Conservation (phyloP, 257 asterid species). For the Plectranthus barbatus region DNA sequence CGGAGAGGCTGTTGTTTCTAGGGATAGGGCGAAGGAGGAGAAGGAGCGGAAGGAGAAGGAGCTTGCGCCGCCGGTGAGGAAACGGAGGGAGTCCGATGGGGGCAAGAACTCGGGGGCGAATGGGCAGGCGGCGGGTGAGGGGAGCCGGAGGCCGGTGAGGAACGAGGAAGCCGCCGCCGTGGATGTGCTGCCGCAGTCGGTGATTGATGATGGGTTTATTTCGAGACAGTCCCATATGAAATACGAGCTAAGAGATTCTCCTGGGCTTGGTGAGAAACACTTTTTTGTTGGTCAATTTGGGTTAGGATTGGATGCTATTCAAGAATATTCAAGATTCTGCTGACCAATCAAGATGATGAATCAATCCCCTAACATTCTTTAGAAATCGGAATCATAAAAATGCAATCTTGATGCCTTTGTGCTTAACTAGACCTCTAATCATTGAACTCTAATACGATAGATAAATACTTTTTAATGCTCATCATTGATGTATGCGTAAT, state of each 20-base stretch:
- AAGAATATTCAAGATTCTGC: constrained; percentile 2
- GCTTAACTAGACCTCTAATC: background rate
- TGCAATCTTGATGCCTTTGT: constrained; percentile 10
- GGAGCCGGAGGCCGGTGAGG: constrained; percentile 42
- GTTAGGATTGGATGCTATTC: background rate
- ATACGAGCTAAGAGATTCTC: constrained; percentile 84
- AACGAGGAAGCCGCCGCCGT: constrained; percentile 40
- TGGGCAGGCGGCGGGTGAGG: constrained; percentile 39
- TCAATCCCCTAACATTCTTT: background rate
- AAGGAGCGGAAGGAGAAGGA: constrained; percentile 28
- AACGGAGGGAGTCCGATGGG: constrained; percentile 80
- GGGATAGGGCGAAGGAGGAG: constrained; percentile 34
- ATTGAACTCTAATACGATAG: background rate
- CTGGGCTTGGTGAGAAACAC: constrained; percentile 77
- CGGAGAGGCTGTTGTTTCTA: constrained; percentile 45
- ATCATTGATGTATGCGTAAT: too few relatives aligned
- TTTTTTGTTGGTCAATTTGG: background rate
- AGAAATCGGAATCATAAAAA: background rate
- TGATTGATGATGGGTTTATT: constrained; percentile 61
- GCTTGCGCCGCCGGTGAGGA: constrained; percentile 50
- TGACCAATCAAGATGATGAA: background rate
- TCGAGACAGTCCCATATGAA: constrained; percentile 79
- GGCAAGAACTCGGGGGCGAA: constrained; percentile 40
- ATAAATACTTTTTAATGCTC: background rate
- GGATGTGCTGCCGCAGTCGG: constrained; percentile 53